Evolutionary conservation across 257 asterid species (phyloP).

Genomic region (Cordia subcordata): DNA sequence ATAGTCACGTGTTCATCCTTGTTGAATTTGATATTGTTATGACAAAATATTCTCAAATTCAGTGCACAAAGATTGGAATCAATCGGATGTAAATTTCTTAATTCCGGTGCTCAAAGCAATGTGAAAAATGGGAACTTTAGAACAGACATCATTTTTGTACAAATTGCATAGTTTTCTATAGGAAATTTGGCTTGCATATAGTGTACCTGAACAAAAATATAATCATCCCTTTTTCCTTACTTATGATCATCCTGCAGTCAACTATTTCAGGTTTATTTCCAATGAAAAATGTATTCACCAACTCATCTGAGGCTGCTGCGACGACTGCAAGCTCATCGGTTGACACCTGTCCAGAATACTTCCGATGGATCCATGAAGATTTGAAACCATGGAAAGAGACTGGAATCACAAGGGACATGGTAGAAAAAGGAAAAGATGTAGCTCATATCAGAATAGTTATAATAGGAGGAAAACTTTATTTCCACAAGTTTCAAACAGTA

Average conservation of each 20-base stretch:
- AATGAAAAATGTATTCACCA: conserved; percentile 15
- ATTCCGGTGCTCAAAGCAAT: too few species aligned
- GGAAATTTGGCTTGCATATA: too few species aligned
- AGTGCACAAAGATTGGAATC: too few species aligned
- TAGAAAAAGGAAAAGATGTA: conserved; percentile 24
- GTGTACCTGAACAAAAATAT: too few species aligned
- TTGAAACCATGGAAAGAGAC: conserved; percentile 59
- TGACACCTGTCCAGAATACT: conserved; percentile 58
- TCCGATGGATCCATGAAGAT: conserved; percentile 87
- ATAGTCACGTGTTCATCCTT: too few species aligned
- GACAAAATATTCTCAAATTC: too few species aligned
- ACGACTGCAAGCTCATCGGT: conserved; percentile 8
- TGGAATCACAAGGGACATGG: conserved; percentile 75
- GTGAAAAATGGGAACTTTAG: too few species aligned
- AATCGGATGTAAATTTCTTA: too few species aligned
- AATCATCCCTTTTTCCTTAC: neutral
- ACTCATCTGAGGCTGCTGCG: conserved; percentile 29
- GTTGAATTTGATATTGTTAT: too few species aligned
- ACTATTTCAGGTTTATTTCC: conserved; percentile 31
- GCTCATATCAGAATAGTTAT: conserved; percentile 55
- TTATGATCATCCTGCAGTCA: conserved; percentile 31
- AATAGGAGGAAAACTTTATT: conserved; percentile 51
- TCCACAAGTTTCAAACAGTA: conserved; percentile 39
- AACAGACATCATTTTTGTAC: too few species aligned
- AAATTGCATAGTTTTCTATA: too few species aligned